Percentiles rank a stretch among this genome's conserved stretches.
These are phyloP conservation scores for Phaeosphaeriaceae sp. DNA, from an alignment of 2,329 filamentous ascomycete species.

Conservation along the genomic window DNA sequence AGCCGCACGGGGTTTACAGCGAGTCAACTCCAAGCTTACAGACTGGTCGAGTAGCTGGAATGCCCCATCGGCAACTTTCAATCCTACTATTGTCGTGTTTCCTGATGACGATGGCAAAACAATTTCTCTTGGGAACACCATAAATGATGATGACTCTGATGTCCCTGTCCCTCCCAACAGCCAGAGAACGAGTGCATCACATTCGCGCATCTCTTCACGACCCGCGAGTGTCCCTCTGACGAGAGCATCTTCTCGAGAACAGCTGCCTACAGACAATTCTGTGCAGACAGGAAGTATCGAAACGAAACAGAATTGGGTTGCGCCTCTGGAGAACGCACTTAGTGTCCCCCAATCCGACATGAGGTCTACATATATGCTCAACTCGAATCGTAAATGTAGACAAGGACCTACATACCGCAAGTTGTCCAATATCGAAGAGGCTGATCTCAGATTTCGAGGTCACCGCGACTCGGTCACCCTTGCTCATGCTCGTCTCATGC, in stretches of 20 bases:
- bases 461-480: constrained; percentile 43
- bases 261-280: not conserved
- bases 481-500: constrained; percentile 34
- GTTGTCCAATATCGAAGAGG: constrained; percentile 40
- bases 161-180: constrained; percentile 41
- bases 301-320: not conserved
- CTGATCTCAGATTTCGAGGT: constrained; percentile 33
- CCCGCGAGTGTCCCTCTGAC: constrained; percentile 25
- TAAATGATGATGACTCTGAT: constrained; percentile 26
- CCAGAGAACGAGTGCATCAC: constrained; percentile 26
- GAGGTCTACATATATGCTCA: constrained; percentile 4
- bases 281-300: not conserved
- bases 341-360: constrained; percentile 13
- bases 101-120: constrained; percentile 30
- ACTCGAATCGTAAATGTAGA: constrained; percentile 6
- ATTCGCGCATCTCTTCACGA: constrained; percentile 28
- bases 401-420: constrained; percentile 12
- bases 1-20: constrained; percentile 29
- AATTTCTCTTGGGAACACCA: constrained; percentile 12
- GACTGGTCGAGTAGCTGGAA: constrained; percentile 37
- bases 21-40: constrained; percentile 40
- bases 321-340: constrained; percentile 6
- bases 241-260: constrained; percentile 18
- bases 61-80: constrained; percentile 21
- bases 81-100: constrained; percentile 36